These are phyloP conservation scores for Quercus lobata DNA, from an alignment of 331 rosid genomes.

Conservation along the genomic window DNA sequence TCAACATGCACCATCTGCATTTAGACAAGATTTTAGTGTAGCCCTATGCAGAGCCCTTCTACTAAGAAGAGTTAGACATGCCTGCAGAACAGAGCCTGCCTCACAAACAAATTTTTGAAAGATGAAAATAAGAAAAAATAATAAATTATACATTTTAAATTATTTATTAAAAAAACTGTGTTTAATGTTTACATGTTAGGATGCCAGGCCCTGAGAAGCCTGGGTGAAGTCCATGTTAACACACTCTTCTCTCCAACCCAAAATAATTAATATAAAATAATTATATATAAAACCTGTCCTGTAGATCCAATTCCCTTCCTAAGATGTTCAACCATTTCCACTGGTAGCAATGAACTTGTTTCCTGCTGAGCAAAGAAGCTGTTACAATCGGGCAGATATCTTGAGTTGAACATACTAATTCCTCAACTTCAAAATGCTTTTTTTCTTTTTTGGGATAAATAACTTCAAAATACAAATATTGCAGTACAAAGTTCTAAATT, in stretches of 20 bases:
- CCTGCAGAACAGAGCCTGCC: background rate
- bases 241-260: slow-evolving; percentile 8
- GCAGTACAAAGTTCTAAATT: slow-evolving; percentile 5
- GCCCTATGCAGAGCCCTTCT: slow-evolving; percentile 3
- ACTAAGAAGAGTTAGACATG: slow-evolving; percentile 1
- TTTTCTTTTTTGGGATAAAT: too few species aligned
- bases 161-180: too few species aligned
- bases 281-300: slow-evolving; percentile 59
- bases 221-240: slow-evolving; percentile 8
- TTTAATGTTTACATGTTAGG: background rate
- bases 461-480: slow-evolving; percentile 1
- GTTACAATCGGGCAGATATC: background rate
- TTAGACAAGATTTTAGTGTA: slow-evolving; percentile 18
- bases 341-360: slow-evolving; percentile 45
- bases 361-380: slow-evolving; percentile 43
- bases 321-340: slow-evolving; percentile 89
- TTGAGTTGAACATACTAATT: background rate
- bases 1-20: slow-evolving; percentile 83
- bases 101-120: background rate
- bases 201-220: slow-evolving; percentile 16
- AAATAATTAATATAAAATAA: background rate
- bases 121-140: background rate
- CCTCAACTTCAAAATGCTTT: background rate
- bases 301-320: slow-evolving; percentile 60
- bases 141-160: too few species aligned